Base-by-base conservation (phyloP, 2,329 filamentous ascomycete genomes). In the Colletotrichum sp. region DNA sequence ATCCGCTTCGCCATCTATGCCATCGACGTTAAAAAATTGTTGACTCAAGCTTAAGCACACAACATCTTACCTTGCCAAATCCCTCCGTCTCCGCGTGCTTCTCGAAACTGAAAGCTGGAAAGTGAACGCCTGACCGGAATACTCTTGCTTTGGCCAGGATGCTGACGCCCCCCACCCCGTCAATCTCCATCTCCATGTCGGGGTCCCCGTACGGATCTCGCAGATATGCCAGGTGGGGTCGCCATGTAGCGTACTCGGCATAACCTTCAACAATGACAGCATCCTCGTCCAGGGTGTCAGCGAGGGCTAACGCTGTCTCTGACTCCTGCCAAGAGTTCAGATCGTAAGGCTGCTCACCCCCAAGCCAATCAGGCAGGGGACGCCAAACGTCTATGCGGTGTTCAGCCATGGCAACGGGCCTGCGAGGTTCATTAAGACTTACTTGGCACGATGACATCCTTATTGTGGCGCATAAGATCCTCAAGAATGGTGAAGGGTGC, bases 131-230 rank as follows among this genome's bases (percentile, higher is more conserved):
- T 62, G 95, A 94, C 77, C 97, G 93, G 88, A 99, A 99, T 1
- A 99, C 97, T 80, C 94, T 94, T 3, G 97, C 97, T 86, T 99
- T 99, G 62, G 97, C 96, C 80, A 99, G 86, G 81, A 99, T 99
- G 87, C 96, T 98, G 80, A 99, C 97, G 86, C 97, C 97, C 67
- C 97, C 96, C 63, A 99, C 96, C 79, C 97, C 97, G 80, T 99
- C 97, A 80, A 99, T 96, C 81, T 99, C 97, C 97, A 99, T 99
- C 84, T 99, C 97, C 94, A 99, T 98, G 83, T 99, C 97, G 24
- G 96, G 96, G 82, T 99, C 97, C 52, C 97, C 97, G 81, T 98
- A 99, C 3, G 97, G 97, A 83, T 99, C 97, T 76, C 97, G 94
- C 9, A 99, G 91, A 83, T 99, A 99, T 57, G 97, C 97, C 82